Evolutionary conservation across 2,329 filamentous ascomycete species (phyloP), one percentile per base, ranked within the genome.

Genomic region (Didymella arachidicola): DNA sequence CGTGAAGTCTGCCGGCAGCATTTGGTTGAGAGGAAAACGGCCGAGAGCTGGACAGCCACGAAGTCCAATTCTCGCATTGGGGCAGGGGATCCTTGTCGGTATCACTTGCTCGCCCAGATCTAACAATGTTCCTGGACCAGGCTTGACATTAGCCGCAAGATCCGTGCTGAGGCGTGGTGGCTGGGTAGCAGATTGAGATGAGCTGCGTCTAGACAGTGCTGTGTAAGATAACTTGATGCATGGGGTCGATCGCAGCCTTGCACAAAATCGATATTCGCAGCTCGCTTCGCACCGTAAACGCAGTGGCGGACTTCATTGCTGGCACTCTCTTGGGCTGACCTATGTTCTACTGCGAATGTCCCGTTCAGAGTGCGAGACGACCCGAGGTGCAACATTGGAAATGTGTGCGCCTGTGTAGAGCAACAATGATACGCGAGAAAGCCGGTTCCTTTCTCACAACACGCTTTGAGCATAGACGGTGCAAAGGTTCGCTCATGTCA

Each of bases 1-100:
- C 73, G 72, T 74, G 72, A 74, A 66, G 36, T 47, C 38, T 34
- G 22, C 71, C 72, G 71, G 72, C 60, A 62, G 56, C 55, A 69
- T 62, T 47, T 65, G 26, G 50, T 51, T 54, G 50, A 50, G 34
- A 22, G 29, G 16, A 29, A 49, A 46, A 50, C 53, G 57, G 61
- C 73, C 73, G 71, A 73, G 50, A 47, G 34, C 26, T 64, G 51
- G 47, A 60, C 57, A 69, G 71, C 71, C 71, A 74, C 67, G 63
- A 52, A 58, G 57, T 60, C 66, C 57, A 62, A 59, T 59, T 63
- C 26, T 30, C 25, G 26, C 32, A 38, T 45, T 54, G 58, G 65
- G 65, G 43, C 69, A 71, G 63, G 69, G 70, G 22, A 36, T 62
- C 69, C 70, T 62, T 69, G 71, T 71, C 61, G 46, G 61, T 64